Base-by-base conservation (phyloP, 176 grass and related monocot species). In the Tuctoria greenei region DNA sequence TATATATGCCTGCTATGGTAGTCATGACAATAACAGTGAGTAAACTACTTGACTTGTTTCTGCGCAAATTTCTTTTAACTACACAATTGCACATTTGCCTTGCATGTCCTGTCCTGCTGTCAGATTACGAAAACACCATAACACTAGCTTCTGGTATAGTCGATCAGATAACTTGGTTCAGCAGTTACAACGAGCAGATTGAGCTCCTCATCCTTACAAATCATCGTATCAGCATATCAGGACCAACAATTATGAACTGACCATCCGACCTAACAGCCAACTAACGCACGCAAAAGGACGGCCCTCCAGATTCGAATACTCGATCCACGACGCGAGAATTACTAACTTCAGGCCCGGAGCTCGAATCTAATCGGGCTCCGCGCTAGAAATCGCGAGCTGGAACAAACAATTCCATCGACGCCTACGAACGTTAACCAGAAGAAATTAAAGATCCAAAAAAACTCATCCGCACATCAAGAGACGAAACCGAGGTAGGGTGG, bases 251-350 rank as follows among this genome's bases (percentile, higher is more conserved):
- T 36, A 75, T 28, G 49, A 75, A 49, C 63, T 10, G 41, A 17
- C 51, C 7, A 26, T 49, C n/a, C 40, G 3, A 67, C 81, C 52
- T 61, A 74, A 61, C 41, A 61, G 14, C n/a, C 72, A 75, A 49
- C n/a, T 2, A 76, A n/a, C 28, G 38, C 70, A n/a, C 28, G 38
- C 70, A 59, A 45, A 35, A 59, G 12, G 24, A 42, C 12, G 16
- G 47, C 3, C 71, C 51, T 47, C 18, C 39, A 62, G 64, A 76
- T 50, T 83, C 15, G 2, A 69, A 37, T 11, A 17, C 23, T 75
- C 1, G 0, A 55, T 15, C 49, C 40, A 34, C 11, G 35, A n/a
- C 10, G 45, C 39, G 4, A 36, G 4, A 7, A 66, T 74, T 37
- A n/a, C 21, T 25, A 16, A n/a, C 5, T 34, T 17, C 1, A 79